A percentile compares a stretch with the other conserved stretches of the same genome.
phyloP scores from a whole-genome alignment of 306 rosid genomes.

The Biancaea sappan region DNA sequence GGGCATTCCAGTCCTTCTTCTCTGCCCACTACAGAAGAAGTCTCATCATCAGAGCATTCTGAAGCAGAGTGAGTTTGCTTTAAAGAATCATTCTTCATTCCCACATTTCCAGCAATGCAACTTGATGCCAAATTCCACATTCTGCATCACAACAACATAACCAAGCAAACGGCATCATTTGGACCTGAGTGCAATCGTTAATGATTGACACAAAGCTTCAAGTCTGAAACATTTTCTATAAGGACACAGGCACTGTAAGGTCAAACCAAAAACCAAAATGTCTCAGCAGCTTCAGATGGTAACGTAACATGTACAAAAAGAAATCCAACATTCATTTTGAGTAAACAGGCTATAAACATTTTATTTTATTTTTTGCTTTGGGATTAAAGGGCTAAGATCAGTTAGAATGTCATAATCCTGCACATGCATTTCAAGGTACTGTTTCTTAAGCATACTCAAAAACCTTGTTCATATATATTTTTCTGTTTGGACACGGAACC shows the following conservation, averaged over 20 bases:
- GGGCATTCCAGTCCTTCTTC: slow-evolving; percentile 89
- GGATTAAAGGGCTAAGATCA: neutral
- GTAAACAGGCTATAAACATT: no score
- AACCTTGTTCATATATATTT: neutral
- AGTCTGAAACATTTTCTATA: neutral
- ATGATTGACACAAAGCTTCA: slow-evolving; percentile 5
- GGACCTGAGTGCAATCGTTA: slow-evolving; percentile 10
- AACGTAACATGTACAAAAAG: no score
- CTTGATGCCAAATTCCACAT: slow-evolving; percentile 84
- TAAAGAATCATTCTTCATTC: slow-evolving; percentile 39
- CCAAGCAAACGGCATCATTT: slow-evolving; percentile 38
- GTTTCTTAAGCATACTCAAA: neutral
- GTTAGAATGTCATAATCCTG: neutral
- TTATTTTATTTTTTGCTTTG: neutral
- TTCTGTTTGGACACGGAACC: neutral
- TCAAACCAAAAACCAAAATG: slow-evolving; percentile 8
- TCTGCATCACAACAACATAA: slow-evolving; percentile 32
- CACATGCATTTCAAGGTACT: neutral
- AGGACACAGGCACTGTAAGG: neutral
- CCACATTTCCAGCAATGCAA: slow-evolving; percentile 60
- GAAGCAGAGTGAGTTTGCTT: slow-evolving; percentile 46
- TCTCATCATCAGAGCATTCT: slow-evolving; percentile 81
- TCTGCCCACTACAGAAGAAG: slow-evolving; percentile 50
- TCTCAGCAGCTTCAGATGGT: slow-evolving; percentile 2
- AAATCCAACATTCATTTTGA: no score